A percentile compares a stretch with the other conserved stretches of the same genome.
Conservation (phyloP, 176 grass and related monocot species). For the Chloris gayana region DNA sequence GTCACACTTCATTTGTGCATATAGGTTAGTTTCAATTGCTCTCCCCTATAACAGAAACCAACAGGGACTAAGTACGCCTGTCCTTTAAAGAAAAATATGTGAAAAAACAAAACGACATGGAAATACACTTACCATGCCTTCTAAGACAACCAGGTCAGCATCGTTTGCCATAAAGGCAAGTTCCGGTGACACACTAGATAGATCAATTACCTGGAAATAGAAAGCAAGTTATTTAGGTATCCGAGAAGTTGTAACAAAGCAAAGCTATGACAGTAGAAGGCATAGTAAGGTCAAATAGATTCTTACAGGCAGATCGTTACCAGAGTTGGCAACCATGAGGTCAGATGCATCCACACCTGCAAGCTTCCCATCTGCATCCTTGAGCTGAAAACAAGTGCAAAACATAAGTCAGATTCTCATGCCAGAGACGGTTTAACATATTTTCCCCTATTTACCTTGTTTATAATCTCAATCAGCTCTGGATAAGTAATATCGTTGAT, state of each 20-base stretch:
- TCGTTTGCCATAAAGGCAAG: slow-evolving; percentile 76
- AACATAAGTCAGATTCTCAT: slow-evolving; percentile 28
- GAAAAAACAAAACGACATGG: not conserved
- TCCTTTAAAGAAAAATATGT: not conserved
- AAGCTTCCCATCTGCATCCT: slow-evolving; percentile 86
- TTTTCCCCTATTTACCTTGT: slow-evolving; percentile 57
- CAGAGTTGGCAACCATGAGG: slow-evolving; percentile 91
- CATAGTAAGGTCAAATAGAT: slow-evolving; percentile 13
- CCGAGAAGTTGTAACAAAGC: not conserved
- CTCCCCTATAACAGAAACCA: slow-evolving; percentile 63
- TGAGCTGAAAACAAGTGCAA: slow-evolving; percentile 62
- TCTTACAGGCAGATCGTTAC: slow-evolving; percentile 95
- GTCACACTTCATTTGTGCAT: slow-evolving; percentile 90
- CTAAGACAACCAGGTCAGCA: slow-evolving; percentile 83
- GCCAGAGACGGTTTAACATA: not conserved
- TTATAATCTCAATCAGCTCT: slow-evolving; percentile 82
- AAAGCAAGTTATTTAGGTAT: slow-evolving; percentile 8
- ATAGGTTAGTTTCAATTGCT: slow-evolving; percentile 96
- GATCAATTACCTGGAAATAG: slow-evolving; percentile 83
- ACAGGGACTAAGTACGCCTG: not conserved
- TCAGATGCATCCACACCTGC: slow-evolving; percentile 79
- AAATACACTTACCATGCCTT: slow-evolving; percentile 85
- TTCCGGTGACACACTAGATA: slow-evolving; percentile 80
- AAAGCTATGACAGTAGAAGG: not conserved
- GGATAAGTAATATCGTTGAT: slow-evolving; percentile 94